These are phyloP conservation scores for Monosporascus sp. DNA, from an alignment of 2,329 filamentous ascomycete species.

Conservation along the genomic window DNA sequence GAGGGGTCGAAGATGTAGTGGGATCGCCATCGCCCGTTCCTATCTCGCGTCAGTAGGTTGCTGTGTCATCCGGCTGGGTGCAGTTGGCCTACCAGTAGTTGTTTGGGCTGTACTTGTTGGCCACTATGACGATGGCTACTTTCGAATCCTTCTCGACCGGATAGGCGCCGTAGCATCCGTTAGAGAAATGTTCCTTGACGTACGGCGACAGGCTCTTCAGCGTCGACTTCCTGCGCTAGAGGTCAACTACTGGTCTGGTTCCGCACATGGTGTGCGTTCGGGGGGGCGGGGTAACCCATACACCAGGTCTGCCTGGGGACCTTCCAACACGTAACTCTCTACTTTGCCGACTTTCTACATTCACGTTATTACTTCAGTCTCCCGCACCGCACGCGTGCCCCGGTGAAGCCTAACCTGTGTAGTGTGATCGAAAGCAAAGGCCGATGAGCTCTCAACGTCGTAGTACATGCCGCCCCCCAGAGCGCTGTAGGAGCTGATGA, in stretches of 20 bases:
- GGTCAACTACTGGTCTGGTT: conserved; percentile 13
- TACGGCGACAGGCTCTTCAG: conserved; percentile 72
- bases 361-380: conserved; percentile 7
- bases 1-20: conserved; percentile 73
- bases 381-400: background rate
- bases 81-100: conserved; percentile 75
- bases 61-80: background rate
- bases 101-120: conserved; percentile 95
- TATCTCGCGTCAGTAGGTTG: conserved; percentile 25
- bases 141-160: conserved; percentile 70
- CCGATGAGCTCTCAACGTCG: conserved; percentile 81
- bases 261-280: background rate
- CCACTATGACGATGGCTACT: conserved; percentile 77
- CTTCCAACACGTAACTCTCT: conserved; percentile 75
- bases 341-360: conserved; percentile 71
- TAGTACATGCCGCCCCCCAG: conserved; percentile 80
- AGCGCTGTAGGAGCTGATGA: conserved; percentile 82
- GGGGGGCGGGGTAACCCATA: conserved; percentile 38
- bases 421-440: conserved; percentile 81
- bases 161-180: conserved; percentile 75
- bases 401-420: conserved; percentile 53
- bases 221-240: conserved; percentile 64
- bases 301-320: conserved; percentile 73
- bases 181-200: conserved; percentile 82
- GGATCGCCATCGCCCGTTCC: conserved; percentile 95